Evolutionary conservation across 2,329 filamentous ascomycete genomes (phyloP).

Genomic region (Aspergillus sp.): DNA sequence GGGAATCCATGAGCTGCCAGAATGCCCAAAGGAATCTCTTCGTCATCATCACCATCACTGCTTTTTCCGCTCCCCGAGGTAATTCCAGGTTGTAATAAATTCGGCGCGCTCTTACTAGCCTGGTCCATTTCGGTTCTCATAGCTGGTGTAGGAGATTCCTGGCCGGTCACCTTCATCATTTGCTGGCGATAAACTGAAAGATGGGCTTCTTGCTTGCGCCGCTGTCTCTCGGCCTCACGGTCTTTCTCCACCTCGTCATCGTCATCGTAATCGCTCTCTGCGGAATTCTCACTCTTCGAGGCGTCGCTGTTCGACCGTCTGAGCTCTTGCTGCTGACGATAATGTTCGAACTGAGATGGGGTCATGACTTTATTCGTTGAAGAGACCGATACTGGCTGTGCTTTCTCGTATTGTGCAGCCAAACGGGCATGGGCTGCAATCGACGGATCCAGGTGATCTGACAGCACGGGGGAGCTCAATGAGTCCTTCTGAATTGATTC

Average conservation of each 20-base stretch:
- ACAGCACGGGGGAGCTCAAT: constrained; percentile 13
- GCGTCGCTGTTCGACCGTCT: constrained; percentile 58
- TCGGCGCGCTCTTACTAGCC: constrained; percentile 63
- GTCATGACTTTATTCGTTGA: constrained; percentile 80
- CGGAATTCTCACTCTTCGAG: constrained; percentile 53
- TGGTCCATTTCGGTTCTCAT: constrained; percentile 59
- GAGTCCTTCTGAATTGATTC: constrained; percentile 20
- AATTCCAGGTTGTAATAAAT: constrained; percentile 49
- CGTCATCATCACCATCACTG: constrained; percentile 70
- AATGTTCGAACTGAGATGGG: constrained; percentile 80
- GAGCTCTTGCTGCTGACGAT: constrained; percentile 69
- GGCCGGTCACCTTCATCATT: constrained; percentile 95
- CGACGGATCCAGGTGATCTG: constrained; percentile 26
- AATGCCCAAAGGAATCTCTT: constrained; percentile 84
- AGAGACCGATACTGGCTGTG: constrained; percentile 35
- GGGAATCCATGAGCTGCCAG: constrained; percentile 88
- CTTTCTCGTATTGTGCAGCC: constrained; percentile 49
- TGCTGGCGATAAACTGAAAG: constrained; percentile 87
- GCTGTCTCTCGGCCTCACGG: constrained; percentile 70
- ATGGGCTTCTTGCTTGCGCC: constrained; percentile 85
- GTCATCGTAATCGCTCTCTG: constrained; percentile 69
- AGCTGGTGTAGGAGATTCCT: constrained; percentile 55
- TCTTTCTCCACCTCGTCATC: constrained; percentile 79
- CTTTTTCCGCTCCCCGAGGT: constrained; percentile 42
- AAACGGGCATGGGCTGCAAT: constrained; percentile 48